Base-by-base conservation (phyloP, 345 rosid genomes). In the Populus tremula region DNA sequence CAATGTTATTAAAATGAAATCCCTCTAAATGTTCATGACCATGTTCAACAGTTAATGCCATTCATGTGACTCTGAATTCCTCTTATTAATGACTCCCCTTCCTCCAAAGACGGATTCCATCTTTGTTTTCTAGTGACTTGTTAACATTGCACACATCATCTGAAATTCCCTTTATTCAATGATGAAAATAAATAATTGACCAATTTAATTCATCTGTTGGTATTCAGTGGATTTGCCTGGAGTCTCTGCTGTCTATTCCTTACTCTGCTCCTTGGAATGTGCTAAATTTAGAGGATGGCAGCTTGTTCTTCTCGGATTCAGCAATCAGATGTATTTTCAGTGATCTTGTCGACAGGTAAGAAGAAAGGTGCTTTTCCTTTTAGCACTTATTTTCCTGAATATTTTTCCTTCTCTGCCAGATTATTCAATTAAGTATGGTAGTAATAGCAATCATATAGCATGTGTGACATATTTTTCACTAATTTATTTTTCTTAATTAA, bases 301-400 rank as follows among this genome's bases (percentile, higher is more conserved):
- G 77, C 72, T 78, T 83, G 75, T 87, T 90, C 83, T 87, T 91
- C 79, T 91, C 97, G 43, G 95, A 89, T 83, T 90, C 82, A 71
- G 87, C 83, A 66, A 82, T 95, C 70, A 83, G 86, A 85, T 72
- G 65, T 82, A 83, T 89, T 63, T 83, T 93, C 82, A 75, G 74
- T 79, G 97, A 95, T 82, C 82, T 91, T 84, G 85, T 91, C 78
- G 97, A 93, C 79, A 95, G 98, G 99, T 94, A 86, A 45, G 85
- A 70, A 67, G 67, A 17, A 59, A 47, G 21, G 27, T 27, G 63
- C 56, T 31, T 74, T 76, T 31, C 27, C 61, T 43, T 20, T 14
- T 56, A 50, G 14, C 29, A 33, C 0, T 53, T 72, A 14, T 21
- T 50, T 59, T 67, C 20, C 64, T 64, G 63, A 41, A 12, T n/a